Base-by-base conservation (phyloP, 352 stramenopile genomes). In the Phytophthora capsici region DNA sequence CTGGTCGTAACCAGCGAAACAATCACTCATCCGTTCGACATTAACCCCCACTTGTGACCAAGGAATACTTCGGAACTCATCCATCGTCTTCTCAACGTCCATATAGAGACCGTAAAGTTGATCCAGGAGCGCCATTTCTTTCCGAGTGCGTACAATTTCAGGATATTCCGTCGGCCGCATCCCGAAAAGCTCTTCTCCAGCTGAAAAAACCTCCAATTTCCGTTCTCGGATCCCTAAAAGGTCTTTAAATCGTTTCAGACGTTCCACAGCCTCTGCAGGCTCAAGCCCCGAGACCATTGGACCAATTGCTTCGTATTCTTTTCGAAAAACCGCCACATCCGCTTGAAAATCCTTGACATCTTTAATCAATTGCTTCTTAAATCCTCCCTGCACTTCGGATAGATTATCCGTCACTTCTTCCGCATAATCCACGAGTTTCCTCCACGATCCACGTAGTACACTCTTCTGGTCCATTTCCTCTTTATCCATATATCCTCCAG, bases 391-490 rank as follows among this genome's bases (percentile, higher is more conserved):
- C 4, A 98, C 76, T 14, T 91, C 79, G 5, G 75, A 89, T 0
- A 98, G 66, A 34, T 82, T 84, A 66, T 98, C 88, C 2, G 89
- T 95, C 26, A 98, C 86, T 46, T 91, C 84, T 59, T 98, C 93
- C 3, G 88, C 90, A 36, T 94, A 88, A 44, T 97, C 89, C 0
- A 97, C 84, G 8, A 98, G 78, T 48, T 93, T 95, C 6, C 81
- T 75, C 92, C 93, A 98, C 13, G 77, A 81, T 19, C 79, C 80
- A 4, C 87, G 84, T 22, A 98, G 68, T 1, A 96, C 77, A 45
- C 78, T 95, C 63, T 97, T 97, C 57, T 97, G 84, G 44, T 97
- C 89, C 69, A 98, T 95, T 66, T 98, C 90, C 43, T 93, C 84
- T 43, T 91, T 90, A 58, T 96, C 85, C 71, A 96, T 92, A 60